Conservation (phyloP, 768 basidiomycete genomes). For the Termitomyces sp. region DNA sequence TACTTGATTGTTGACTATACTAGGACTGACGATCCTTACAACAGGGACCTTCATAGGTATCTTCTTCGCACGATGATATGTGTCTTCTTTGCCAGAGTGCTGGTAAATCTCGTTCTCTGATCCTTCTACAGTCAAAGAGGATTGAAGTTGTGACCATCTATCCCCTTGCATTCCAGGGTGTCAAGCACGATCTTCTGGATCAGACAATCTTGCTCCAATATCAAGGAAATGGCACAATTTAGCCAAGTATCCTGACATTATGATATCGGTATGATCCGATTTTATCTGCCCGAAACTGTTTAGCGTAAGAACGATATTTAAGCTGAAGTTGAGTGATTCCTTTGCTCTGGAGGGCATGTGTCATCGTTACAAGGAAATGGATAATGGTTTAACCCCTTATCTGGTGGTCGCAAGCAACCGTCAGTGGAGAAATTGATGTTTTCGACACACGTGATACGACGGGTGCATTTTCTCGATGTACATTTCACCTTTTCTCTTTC, state of each 20-base stretch:
- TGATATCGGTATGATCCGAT: not conserved
- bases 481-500: too few species aligned
- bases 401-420: not conserved
- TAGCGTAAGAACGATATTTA: too few species aligned
- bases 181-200: not conserved
- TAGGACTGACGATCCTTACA: not conserved
- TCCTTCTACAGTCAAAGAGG: not conserved
- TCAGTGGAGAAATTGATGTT: too few species aligned
- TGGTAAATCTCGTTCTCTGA: not conserved
- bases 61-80: not conserved
- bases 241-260: not conserved
- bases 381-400: not conserved
- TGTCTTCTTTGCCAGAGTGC: conserved; percentile 17
- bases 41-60: not conserved
- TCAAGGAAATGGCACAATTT: not conserved
- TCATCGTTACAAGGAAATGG: not conserved
- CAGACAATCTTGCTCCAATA: not conserved
- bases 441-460: too few species aligned
- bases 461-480: too few species aligned
- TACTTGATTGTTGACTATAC: too few species aligned
- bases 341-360: not conserved
- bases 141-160: not conserved
- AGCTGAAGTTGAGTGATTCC: too few species aligned
- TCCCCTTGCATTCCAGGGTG: too few species aligned
- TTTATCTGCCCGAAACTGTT: too few species aligned